phyloP scores from a whole-genome alignment of 225 moss, liverwort and hornwort species.

The Climacium dendroides region DNA sequence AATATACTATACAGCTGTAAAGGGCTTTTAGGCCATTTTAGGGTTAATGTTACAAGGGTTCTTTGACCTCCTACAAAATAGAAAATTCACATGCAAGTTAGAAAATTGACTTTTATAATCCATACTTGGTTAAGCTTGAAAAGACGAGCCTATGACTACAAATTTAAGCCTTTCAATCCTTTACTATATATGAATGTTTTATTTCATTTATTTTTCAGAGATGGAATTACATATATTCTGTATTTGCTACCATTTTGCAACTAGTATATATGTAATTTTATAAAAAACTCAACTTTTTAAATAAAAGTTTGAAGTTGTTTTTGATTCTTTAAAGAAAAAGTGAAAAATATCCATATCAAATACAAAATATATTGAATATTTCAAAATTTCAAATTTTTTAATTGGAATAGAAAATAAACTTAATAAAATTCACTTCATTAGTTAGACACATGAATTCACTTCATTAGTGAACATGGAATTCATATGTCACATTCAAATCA shows the following conservation, averaged over 20 bases:
- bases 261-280: too few relatives aligned
- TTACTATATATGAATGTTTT: too few relatives aligned
- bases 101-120: background rate
- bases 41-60: background rate
- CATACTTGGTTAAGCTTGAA: background rate
- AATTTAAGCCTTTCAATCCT: background rate
- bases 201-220: too few relatives aligned
- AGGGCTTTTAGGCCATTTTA: too few relatives aligned
- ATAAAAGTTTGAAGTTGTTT: too few relatives aligned
- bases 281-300: too few relatives aligned
- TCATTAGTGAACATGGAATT: too few relatives aligned
- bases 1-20: too few relatives aligned
- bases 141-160: rapidly evolving
- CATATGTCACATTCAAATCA: too few relatives aligned
- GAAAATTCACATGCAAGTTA: background rate
- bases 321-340: background rate
- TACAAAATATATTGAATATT: background rate
- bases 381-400: background rate
- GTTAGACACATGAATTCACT: too few relatives aligned
- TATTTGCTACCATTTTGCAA: background rate
- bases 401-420: background rate
- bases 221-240: too few relatives aligned
- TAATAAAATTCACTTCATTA: background rate
- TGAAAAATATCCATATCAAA: too few relatives aligned
- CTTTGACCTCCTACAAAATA: background rate